Percentiles rank a stretch among this genome's conserved stretches.
Conservation (phyloP, 352 stramenopile genomes). For the Globisporangium camurandrum region DNA sequence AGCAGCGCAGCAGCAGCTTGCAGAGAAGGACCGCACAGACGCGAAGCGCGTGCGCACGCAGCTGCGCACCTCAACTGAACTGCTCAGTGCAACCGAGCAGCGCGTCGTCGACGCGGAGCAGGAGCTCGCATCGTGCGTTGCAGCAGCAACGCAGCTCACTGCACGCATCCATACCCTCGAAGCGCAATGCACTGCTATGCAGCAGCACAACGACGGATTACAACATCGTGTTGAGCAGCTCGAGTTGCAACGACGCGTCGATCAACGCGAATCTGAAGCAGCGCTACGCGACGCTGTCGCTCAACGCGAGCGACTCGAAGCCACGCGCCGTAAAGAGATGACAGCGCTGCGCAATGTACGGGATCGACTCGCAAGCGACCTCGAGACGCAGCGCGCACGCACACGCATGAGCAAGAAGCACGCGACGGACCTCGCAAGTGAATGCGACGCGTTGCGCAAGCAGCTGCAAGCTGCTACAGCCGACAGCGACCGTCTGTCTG, state of each 20-base stretch:
- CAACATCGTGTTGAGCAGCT: conserved; percentile 5
- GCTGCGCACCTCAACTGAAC: conserved; percentile 41
- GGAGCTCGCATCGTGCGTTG: too few relatives aligned
- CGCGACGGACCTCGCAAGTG: conserved; percentile 14
- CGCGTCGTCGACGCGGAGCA: conserved; percentile 33
- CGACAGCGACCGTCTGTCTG: conserved; percentile 31
- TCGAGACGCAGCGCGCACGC: conserved; percentile 27
- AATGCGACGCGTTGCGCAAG: conserved; percentile 30
- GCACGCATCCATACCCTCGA: conserved; percentile 14
- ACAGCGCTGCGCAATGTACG: conserved; percentile 16
- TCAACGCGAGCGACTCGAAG: conserved; percentile 19
- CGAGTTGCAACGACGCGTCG: conserved; percentile 18
- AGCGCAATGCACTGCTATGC: conserved; percentile 6
- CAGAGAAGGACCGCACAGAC: conserved; percentile 44
- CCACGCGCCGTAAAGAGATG: conserved; percentile 24
- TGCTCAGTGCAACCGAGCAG: conserved; percentile 51
- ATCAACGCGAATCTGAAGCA: not conserved
- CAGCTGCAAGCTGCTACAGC: conserved; percentile 26
- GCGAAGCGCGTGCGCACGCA: conserved; percentile 49
- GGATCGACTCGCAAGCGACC: conserved; percentile 17
- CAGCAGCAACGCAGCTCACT: too few relatives aligned
- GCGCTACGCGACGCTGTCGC: conserved; percentile 9
- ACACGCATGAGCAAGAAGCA: conserved; percentile 34
- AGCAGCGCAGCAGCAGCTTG: conserved; percentile 11
- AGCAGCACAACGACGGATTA: conserved; percentile 11